Percentiles rank a stretch among this genome's conserved stretches.
Conservation (phyloP, 257 asterid species). For the Agastache rugosa region DNA sequence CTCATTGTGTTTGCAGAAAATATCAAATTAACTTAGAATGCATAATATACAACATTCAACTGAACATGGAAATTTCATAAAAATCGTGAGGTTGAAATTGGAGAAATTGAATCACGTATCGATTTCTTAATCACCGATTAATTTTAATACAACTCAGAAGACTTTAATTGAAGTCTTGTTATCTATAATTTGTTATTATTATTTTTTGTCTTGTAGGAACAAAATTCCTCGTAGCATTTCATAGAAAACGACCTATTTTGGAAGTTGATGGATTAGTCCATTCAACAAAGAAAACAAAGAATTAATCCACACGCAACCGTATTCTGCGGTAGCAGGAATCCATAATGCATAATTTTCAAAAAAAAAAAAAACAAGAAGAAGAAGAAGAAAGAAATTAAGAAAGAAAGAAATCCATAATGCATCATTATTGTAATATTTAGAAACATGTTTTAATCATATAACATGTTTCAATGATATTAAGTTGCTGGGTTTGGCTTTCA, state of each 20-base stretch:
- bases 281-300: conserved; percentile 20
- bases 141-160: background rate
- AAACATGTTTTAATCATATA: no score
- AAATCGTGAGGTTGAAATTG: background rate
- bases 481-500: no score
- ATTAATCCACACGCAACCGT: background rate
- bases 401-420: background rate
- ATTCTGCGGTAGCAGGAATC: background rate
- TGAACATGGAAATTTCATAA: background rate
- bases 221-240: conserved; percentile 16
- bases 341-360: no score
- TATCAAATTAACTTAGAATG: background rate
- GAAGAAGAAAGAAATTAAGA: no score
- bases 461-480: no score
- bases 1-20: no score
- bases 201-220: conserved; percentile 15
- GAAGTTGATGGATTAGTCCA: conserved; percentile 15
- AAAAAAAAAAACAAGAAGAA: no score
- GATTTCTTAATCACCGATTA: background rate
- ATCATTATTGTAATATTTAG: background rate
- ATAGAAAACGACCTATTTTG: conserved; percentile 23
- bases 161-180: conserved; percentile 1
- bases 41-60: background rate
- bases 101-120: background rate
- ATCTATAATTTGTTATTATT: background rate